Base-by-base conservation (phyloP, 1,139 yeast species). In the Magnusiomyces starmeri region DNA sequence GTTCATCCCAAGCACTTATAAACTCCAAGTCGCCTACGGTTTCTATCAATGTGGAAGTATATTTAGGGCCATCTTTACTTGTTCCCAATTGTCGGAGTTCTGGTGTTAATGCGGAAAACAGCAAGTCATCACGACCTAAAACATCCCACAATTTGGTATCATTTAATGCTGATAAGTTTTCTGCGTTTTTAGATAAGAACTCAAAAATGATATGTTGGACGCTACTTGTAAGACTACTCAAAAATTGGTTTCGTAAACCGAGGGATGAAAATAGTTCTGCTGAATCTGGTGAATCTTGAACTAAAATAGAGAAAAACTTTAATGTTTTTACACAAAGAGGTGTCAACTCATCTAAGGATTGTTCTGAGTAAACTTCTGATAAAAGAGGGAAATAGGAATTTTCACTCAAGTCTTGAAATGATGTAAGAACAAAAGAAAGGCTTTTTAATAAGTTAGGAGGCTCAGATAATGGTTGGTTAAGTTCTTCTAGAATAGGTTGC, bases 101-200 rank as follows among this genome's bases (percentile, higher is more conserved):
- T 7, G 32, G 43, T 14, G 32, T 24, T 35, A 29, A 46, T 16
- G 48, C 16, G 20, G 48, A 46, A 24, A 46, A 54, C 25, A 54
- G 70, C 45, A 87, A 68, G 64, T 87, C 96, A 53, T 78, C 77
- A 60, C 96, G 74, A 1, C 84, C 85, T 4, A 85, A 77, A 34
- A 87, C 66, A 16, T 77, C 78, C 42, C 85, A 70, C 16, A 81
- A 77, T n/a, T 73, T 59, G 2, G 53, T 53, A 29, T 29, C 46
- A 25, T 43, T 39, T 14, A 37, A 18, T 14, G 7, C n/a, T 6
- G n/a, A n/a, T 7, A 32, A 18, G 6, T 29, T 20, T 10, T 29
- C 25, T 4, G 46, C 27, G n/a, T 21, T 34, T 10, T 26, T 6
- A 18, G 27, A 20, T 2, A 46, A n/a, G n/a, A 34, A 46, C 16